Evolutionary conservation across 352 stramenopile genomes (phyloP), one percentile per base, ranked within the genome.

Genomic region (Phytopythium kandeliae): DNA sequence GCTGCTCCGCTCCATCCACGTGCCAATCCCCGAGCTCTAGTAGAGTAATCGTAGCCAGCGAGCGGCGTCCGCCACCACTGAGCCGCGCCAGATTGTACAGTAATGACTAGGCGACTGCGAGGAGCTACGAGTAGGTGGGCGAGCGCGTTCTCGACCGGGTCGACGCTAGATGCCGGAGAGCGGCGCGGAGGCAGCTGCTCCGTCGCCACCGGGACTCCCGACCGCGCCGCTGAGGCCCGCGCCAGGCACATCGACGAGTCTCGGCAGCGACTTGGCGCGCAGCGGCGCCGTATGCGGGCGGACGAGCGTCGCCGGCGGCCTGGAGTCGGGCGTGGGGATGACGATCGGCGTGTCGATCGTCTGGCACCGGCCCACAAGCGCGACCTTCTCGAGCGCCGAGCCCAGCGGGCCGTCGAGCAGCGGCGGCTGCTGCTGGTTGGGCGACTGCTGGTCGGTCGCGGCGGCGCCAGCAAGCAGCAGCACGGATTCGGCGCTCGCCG

Each of bases 211-310:
- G 38, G 12, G 22, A 31, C 38, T 45, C 11, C 38, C 38, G n/a
- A 13, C 38, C 28, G 22, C 38, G 19, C 38, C 13, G 11, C 38
- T 22, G 38, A 45, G 12, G 10, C 22, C 21, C 2, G 11, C 12
- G 19, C 21, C 30, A 11, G 38, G 21, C 38, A 22, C 19, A n/a
- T 28, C 44, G 3, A 36, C 63, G 4, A 85, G 54, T 16, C 61
- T 51, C 28, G 73, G 76, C 19, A 87, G 50, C 22, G 71, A 82
- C 38, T 78, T 83, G 48, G 69, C 63, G 10, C 73, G 62, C 21
- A 72, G 31, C n/a, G 76, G 73, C 6, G 73, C 73, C 2, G 73
- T 80, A 28, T 84, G 73, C 9, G 76, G 76, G 3, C 65, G 67
- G 38, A 52, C 35, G 13, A 55, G 58, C 19, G 48, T 50, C 17